Base-by-base conservation (phyloP, 2,329 filamentous ascomycete species). In the Cryphonectria parasitica region DNA sequence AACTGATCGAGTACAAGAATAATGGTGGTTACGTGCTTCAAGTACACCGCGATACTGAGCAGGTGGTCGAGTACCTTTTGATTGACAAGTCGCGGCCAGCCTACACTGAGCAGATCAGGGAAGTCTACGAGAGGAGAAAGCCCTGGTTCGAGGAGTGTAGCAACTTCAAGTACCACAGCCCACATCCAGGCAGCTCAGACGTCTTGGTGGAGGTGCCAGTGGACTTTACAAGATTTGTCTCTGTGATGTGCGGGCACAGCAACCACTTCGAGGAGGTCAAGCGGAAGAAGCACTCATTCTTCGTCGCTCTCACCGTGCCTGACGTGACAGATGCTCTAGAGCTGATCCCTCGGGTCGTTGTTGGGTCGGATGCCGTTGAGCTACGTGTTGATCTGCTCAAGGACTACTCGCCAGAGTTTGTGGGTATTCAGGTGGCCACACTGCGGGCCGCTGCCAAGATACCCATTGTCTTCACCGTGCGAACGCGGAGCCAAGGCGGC, bases 331-430 rank as follows among this genome's bases (percentile, higher is more conserved):
- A 88, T 28, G 88, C 90, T 41, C 79, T 89, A 11, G 84, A 90
- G 28, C 83, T 91, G 39, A 85, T 99, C 61, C 89, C 91, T 1
- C 85, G 89, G 66, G 91, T 94, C 60, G 89, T 92, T 17, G 90
- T 97, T 56, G 96, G 96, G 5, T 92, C 93, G 10, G 95, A 99
- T 81, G 96, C 95, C 3, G 93, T 98, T 15, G 96, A 99, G 80
- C 83, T 99, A 66, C 90, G 96, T n/a, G 93, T 97, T 4, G 96
- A 99, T 81, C 84, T 99, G 58, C 87, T 99, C 22, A 87, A 92
- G 72, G 92, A 98, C 77, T 88, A 90, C 6, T 85, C 89, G 3
- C 82, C 89, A 0, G 94, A 97, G 70, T 97, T 92, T 73, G 88
- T 99, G 45, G 89, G 90, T 63, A 89, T 92, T 36, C 95, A 99